Conservation (phyloP, 495 filamentous ascomycete species). For the Aspergillus asperescens region DNA sequence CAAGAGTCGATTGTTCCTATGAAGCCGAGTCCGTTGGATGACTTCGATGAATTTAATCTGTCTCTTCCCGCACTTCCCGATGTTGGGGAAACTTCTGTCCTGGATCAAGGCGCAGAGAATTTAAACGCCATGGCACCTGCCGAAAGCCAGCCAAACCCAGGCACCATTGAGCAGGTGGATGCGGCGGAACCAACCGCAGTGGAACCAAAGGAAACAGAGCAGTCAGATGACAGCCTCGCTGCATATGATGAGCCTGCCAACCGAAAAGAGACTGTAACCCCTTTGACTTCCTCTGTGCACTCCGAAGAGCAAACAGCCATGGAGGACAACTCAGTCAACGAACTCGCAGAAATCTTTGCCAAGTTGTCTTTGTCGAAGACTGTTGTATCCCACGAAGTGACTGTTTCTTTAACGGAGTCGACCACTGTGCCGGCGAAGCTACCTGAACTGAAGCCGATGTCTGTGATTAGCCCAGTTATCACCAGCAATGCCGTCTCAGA, state of each 20-base stretch:
- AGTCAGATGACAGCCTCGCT: conserved; percentile 1
- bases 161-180: conserved; percentile 1
- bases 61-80: not conserved
- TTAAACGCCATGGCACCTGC: not conserved
- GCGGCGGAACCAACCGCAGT: conserved; percentile 13
- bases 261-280: not conserved
- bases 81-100: not conserved
- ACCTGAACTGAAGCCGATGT: conserved; percentile 3
- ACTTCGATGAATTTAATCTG: not conserved
- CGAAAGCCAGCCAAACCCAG: not conserved
- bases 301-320: conserved; percentile 9
- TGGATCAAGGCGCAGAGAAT: not conserved
- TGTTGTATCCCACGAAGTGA: conserved; percentile 6
- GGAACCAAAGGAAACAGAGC: conserved; percentile 6
- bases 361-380: conserved; percentile 5
- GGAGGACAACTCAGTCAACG: conserved; percentile 9
- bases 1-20: not conserved
- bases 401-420: conserved; percentile 9
- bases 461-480: not conserved
- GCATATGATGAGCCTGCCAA: not conserved
- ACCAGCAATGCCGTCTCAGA: not conserved
- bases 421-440: conserved; percentile 8
- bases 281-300: conserved; percentile 10
- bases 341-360: conserved; percentile 3
- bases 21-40: not conserved